A percentile compares a stretch with the other conserved stretches of the same genome.
phyloP scores from a whole-genome alignment of 2,329 filamentous ascomycete species.

The Endocalyx cinctus region DNA sequence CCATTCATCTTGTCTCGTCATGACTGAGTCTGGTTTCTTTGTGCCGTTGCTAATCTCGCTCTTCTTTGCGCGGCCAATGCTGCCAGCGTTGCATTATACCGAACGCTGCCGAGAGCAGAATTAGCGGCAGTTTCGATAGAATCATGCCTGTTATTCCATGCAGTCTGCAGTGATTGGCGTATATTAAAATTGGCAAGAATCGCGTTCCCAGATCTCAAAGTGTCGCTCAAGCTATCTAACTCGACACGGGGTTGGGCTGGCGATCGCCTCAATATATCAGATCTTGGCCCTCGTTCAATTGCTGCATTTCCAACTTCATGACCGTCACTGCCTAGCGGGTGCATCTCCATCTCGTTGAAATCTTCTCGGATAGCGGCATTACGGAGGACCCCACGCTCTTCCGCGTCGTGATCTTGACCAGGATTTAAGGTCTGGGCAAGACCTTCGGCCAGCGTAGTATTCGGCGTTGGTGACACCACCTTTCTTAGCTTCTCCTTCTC shows the following conservation, averaged over 20 bases:
- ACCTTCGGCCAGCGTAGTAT: slow-evolving; percentile 18
- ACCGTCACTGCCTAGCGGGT: slow-evolving; percentile 26
- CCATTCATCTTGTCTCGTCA: slow-evolving; percentile 5
- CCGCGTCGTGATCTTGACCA: slow-evolving; percentile 49
- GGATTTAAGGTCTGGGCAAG: slow-evolving; percentile 12
- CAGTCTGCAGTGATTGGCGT: slow-evolving; percentile 42
- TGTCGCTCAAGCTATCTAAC: slow-evolving; percentile 31
- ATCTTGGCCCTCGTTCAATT: slow-evolving; percentile 19
- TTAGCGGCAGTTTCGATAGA: slow-evolving; percentile 40
- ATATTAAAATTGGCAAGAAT: slow-evolving; percentile 51
- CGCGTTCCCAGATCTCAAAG: slow-evolving; percentile 51
- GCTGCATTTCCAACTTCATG: slow-evolving; percentile 7
- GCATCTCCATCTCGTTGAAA: slow-evolving; percentile 42
- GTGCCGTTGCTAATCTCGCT: slow-evolving; percentile 27
- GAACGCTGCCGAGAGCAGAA: slow-evolving; percentile 48
- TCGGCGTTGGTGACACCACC: slow-evolving; percentile 31
- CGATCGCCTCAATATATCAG: slow-evolving; percentile 22
- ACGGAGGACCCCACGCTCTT: slow-evolving; percentile 49
- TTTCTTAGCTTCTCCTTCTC: slow-evolving; percentile 55
- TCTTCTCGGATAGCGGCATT: slow-evolving; percentile 33
- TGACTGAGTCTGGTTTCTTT: slow-evolving; percentile 17
- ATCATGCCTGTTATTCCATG: slow-evolving; percentile 37
- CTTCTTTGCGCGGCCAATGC: slow-evolving; percentile 43
- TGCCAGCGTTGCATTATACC: slow-evolving; percentile 51
- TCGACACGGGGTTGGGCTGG: slow-evolving; percentile 14